These are phyloP conservation scores for Carex littledalei DNA, from an alignment of 176 grass and related monocot genomes.

Conservation along the genomic window DNA sequence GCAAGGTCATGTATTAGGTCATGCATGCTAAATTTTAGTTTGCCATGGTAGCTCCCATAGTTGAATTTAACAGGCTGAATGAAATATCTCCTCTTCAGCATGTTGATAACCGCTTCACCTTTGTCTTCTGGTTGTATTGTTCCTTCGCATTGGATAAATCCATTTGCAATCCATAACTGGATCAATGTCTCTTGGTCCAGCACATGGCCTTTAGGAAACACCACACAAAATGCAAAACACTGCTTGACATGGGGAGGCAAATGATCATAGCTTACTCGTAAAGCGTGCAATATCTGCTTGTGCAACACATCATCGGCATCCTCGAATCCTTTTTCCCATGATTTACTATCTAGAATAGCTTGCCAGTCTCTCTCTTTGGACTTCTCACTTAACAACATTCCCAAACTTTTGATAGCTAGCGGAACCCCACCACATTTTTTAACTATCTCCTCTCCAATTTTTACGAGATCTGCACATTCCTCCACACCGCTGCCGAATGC, in stretches of 20 bases:
- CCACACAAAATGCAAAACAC: slow-evolving; percentile 26
- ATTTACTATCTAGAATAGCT: not conserved
- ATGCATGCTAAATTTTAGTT: not conserved
- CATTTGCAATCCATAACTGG: slow-evolving; percentile 31
- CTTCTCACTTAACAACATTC: slow-evolving; percentile 29
- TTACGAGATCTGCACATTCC: not conserved
- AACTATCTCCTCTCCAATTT: not conserved
- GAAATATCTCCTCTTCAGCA: slow-evolving; percentile 16
- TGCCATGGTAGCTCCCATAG: too few species aligned
- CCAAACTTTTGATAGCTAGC: slow-evolving; percentile 16
- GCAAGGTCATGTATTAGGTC: slow-evolving; percentile 33
- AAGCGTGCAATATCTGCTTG: not conserved
- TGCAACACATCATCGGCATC: not conserved
- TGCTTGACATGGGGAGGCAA: slow-evolving; percentile 14
- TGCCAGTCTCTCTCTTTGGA: slow-evolving; percentile 11
- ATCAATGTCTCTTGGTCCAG: slow-evolving; percentile 18
- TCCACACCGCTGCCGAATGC: slow-evolving; percentile 6
- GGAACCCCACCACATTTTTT: slow-evolving; percentile 16
- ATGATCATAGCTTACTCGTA: slow-evolving; percentile 30
- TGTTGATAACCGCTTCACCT: slow-evolving; percentile 3
- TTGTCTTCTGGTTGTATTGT: not conserved
- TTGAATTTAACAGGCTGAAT: not conserved
- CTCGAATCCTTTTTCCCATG: not conserved
- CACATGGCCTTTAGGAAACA: slow-evolving; percentile 21
- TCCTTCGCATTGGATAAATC: not conserved